phyloP scores from a whole-genome alignment of 2,329 filamentous ascomycete genomes.

The Trichoderma pleuroti region DNA sequence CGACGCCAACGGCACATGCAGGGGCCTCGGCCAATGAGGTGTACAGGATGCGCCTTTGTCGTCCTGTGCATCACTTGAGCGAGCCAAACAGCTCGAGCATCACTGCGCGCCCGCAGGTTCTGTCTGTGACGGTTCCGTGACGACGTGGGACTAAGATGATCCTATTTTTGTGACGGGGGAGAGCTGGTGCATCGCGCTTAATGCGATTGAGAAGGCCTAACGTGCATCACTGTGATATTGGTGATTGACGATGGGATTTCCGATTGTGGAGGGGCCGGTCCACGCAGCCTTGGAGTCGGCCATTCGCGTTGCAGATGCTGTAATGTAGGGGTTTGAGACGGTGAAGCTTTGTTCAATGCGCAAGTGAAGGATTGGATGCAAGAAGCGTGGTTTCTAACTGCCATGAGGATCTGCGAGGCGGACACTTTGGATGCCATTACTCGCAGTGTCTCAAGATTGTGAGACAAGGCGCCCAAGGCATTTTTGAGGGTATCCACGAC shows the following conservation, averaged over 20 bases:
- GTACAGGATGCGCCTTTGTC: not conserved
- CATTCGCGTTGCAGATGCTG: not conserved
- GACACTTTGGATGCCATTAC: not conserved
- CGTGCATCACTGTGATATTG: constrained; percentile 2
- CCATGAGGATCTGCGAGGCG: not conserved
- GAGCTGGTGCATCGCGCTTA: constrained; percentile 12
- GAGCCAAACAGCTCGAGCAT: constrained; percentile 8
- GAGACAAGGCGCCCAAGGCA: not conserved
- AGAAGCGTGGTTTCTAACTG: not conserved
- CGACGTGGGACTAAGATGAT: not conserved
- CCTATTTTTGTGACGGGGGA: constrained; percentile 12
- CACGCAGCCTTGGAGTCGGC: not conserved
- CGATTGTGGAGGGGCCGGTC: not conserved
- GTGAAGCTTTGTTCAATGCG: not conserved
- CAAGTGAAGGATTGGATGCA: not conserved
- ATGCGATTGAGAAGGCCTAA: constrained; percentile 1
- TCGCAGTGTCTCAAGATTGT: not conserved
- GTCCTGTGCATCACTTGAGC: not conserved
- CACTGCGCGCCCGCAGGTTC: not conserved
- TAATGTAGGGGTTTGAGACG: not conserved
- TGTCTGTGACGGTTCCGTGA: constrained; percentile 12
- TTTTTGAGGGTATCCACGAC: not conserved
- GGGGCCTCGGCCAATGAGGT: constrained; percentile 18
- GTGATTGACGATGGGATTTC: not conserved
- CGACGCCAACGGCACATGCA: not conserved